Evolutionary conservation across 148 eudicot genomes (phyloP), one percentile per base, ranked within the genome.

Genomic region (Selenicereus undatus): DNA sequence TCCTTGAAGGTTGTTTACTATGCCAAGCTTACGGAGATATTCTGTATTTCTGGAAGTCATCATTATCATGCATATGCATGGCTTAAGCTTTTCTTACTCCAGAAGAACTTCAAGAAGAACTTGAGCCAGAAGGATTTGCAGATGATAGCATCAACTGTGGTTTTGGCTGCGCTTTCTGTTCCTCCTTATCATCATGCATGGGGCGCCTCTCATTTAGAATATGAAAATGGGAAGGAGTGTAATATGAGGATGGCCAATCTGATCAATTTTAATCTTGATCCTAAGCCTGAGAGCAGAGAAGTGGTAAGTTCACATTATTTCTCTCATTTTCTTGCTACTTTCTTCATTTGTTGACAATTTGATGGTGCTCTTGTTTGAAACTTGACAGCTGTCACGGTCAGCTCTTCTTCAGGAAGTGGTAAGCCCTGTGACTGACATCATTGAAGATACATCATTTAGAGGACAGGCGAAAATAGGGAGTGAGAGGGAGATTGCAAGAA

Each of bases 61-160:
- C 90, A 92, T 51, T 90, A 94, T 86, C 97, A 94, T 88, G 97
- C 95, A 60, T 94, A 90, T 87, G 95, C 98, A 48, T 94, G 98
- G 98, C 91, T 91, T 74, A 94, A 93, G 88, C 97, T 94, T 71
- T 94, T 94, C 80, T 86, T 89, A 73, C 91, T 94, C 68, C 95
- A 90, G 79, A 94, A 94, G 81, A 90, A 88, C 78, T 94, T 88
- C 72, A 94, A 94, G 79, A 94, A 94, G 89, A 93, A 94, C 76
- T 83, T 94, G 30, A 88, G 84, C 81, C 98, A 91, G 85, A 93
- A 91, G 82, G 98, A 94, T 87, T 81, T 94, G 88, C 98, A 93
- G 88, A 85, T 90, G 74, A 93, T 94, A 51, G 98, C 98, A 52
- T 93, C 98, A 48, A 91, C 97, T 26, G 97, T 89, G 65, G 91